Evolutionary conservation across 2,329 filamentous ascomycete species (phyloP), one percentile per base, ranked within the genome.

Genomic region (Fusarium sp.): DNA sequence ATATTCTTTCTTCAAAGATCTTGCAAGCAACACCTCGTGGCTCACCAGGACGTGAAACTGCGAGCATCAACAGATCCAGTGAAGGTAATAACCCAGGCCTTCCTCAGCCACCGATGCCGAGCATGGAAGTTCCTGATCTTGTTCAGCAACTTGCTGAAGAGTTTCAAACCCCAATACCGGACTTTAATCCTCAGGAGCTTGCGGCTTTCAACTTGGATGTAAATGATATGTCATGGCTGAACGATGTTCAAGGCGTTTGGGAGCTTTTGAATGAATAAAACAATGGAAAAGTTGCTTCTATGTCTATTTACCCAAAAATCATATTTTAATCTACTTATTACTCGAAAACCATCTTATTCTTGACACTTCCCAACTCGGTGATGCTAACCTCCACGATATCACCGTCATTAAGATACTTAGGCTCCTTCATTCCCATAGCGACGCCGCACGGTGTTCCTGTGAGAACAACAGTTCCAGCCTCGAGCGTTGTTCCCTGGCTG

Each of bases 381-480:
- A 87, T 83, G 24, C 77, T 81, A 1, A 88, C 78, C 77, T 83
- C 80, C 2, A 88, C 80, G 9, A 83, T 80, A 68, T 86, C 83
- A 3, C 84, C 83, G 20, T 84, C 73, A 60, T 83, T 78, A 11
- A 86, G 68, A 65, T 83, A 85, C 61, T 78, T 81, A n/a, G 83
- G 82, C 50, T 83, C 83, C 48, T 81, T 81, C 75, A 82, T 82
- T 1, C 84, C 84, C 75, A 86, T 83, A 0, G 83, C 86, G 1
- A 88, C 86, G 7, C 86, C 86, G 3, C 82, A 81, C 2, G 81
- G 81, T 38, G 86, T 88, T 4, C 86, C 85, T 3, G 85, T 87
- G 7, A 87, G 81, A 44, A 90, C 80, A 0, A 88, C 82, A 26
- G 88, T 86, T 2, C 88, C 87, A 0, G 82, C 79, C 68, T 85